These are phyloP conservation scores for Kappamyces sp. DNA, from an alignment of 192 early-diverging fungal species.

Conservation along the genomic window DNA sequence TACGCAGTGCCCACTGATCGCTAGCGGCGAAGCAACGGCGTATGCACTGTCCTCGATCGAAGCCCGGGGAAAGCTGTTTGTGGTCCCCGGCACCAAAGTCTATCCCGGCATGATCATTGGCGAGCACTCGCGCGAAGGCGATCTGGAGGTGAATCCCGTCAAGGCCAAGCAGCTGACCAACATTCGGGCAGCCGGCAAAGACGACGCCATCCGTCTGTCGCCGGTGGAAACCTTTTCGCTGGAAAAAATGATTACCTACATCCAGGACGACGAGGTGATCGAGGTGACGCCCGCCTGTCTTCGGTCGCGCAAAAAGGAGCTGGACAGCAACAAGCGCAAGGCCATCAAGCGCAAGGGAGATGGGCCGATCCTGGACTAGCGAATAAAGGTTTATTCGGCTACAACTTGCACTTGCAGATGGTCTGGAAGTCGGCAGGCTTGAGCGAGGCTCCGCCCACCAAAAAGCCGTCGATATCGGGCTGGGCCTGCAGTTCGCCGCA, in stretches of 20 bases:
- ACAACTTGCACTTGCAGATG: conserved; percentile 25
- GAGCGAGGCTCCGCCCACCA: conserved; percentile 97
- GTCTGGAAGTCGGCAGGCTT: conserved; percentile 60
- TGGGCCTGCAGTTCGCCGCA: conserved; percentile 71
- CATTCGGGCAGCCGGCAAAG: conserved; percentile 71
- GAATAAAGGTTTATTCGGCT: neutral
- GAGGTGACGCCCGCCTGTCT: conserved; percentile 72
- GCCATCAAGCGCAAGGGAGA: conserved; percentile 21
- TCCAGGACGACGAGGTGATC: conserved; percentile 75
- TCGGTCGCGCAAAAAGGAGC: conserved; percentile 67
- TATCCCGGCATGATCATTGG: conserved; percentile 87
- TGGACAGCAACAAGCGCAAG: conserved; percentile 65
- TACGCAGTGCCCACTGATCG: conserved; percentile 16
- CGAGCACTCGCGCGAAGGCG: conserved; percentile 68
- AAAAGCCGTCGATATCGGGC: conserved; percentile 96
- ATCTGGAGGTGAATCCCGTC: conserved; percentile 79
- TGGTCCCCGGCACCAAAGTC: conserved; percentile 64
- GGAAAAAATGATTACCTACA: conserved; percentile 74
- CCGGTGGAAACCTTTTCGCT: conserved; percentile 62
- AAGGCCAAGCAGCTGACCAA: conserved; percentile 78
- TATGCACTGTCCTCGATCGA: conserved; percentile 73
- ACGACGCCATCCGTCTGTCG: conserved; percentile 64
- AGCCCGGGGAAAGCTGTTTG: conserved; percentile 73
- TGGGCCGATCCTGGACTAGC: too few relatives aligned
- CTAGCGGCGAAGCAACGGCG: conserved; percentile 55